Evolutionary conservation across 768 basidiomycete species (phyloP).

Genomic region (Kwoniella sp.): DNA sequence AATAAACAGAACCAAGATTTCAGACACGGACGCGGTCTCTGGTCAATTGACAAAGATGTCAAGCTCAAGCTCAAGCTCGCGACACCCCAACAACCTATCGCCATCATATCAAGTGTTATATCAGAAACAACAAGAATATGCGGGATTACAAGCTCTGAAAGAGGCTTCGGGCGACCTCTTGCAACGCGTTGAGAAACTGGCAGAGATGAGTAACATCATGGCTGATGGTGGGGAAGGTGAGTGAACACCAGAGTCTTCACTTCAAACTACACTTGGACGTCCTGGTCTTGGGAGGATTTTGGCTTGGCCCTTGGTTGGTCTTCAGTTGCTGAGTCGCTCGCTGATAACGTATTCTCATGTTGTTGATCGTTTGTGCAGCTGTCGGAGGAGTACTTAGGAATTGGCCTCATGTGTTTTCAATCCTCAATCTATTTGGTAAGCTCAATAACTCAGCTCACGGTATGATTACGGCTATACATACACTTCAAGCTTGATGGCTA

Average conservation of each 20-base stretch:
- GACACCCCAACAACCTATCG: conserved; percentile 34
- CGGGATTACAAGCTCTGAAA: conserved; percentile 51
- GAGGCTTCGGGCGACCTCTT: conserved; percentile 50
- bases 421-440: conserved; percentile 56
- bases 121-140: conserved; percentile 57
- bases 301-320: too few species aligned
- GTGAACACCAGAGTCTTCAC: conserved; percentile 23
- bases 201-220: conserved; percentile 55
- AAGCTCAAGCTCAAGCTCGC: conserved; percentile 4
- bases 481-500: too few species aligned
- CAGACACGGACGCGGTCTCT: too few species aligned
- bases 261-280: too few species aligned
- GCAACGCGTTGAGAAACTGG: conserved; percentile 52
- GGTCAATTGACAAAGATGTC: too few species aligned
- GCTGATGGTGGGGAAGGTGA: conserved; percentile 57
- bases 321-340: background rate
- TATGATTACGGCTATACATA: too few species aligned
- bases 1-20: too few species aligned
- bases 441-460: too few species aligned
- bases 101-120: conserved; percentile 43
- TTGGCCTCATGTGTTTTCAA: conserved; percentile 57
- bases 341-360: conserved; percentile 3
- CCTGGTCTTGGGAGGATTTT: too few species aligned
- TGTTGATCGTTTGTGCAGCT: conserved; percentile 32
- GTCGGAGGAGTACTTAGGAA: conserved; percentile 56